These are phyloP conservation scores for Exophiala dermatitidis DNA, from an alignment of 2,329 filamentous ascomycete species.

Conservation along the genomic window DNA sequence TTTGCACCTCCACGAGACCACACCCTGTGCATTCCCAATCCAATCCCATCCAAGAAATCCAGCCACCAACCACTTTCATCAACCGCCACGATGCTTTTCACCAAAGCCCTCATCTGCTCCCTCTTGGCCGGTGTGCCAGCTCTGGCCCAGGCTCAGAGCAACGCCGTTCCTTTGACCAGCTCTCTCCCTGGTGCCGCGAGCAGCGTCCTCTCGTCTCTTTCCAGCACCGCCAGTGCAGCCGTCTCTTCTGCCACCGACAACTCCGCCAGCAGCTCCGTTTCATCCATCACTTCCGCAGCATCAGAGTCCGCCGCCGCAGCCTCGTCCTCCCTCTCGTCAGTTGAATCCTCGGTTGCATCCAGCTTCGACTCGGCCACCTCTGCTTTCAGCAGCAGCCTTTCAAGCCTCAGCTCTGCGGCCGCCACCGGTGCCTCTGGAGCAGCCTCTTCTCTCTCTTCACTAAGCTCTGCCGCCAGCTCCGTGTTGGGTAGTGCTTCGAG, in stretches of 20 bases:
- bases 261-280: constrained; percentile 8
- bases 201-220: not conserved
- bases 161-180: no score
- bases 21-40: not conserved
- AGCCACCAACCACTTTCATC: not conserved
- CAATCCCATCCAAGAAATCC: not conserved
- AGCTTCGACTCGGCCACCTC: constrained; percentile 14
- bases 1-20: no score
- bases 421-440: constrained; percentile 12
- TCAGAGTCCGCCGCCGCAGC: constrained; percentile 4
- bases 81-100: constrained; percentile 14
- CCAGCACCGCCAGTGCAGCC: constrained; percentile 1
- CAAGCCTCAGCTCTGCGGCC: constrained; percentile 16
- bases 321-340: not conserved
- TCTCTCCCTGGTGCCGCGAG: not conserved
- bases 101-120: constrained; percentile 11
- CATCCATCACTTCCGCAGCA: constrained; percentile 1
- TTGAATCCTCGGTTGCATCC: constrained; percentile 7
- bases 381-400: constrained; percentile 12
- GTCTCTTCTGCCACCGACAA: constrained; percentile 1
- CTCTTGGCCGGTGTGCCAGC: constrained; percentile 14
- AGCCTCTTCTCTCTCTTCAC: constrained; percentile 10
- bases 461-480: constrained; percentile 12
- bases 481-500: constrained; percentile 13
- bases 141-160: constrained; percentile 4